Percentiles rank a stretch among this genome's conserved stretches.
Conservation (phyloP, 2,329 filamentous ascomycete species). For the Trichoderma cornu-damae region DNA sequence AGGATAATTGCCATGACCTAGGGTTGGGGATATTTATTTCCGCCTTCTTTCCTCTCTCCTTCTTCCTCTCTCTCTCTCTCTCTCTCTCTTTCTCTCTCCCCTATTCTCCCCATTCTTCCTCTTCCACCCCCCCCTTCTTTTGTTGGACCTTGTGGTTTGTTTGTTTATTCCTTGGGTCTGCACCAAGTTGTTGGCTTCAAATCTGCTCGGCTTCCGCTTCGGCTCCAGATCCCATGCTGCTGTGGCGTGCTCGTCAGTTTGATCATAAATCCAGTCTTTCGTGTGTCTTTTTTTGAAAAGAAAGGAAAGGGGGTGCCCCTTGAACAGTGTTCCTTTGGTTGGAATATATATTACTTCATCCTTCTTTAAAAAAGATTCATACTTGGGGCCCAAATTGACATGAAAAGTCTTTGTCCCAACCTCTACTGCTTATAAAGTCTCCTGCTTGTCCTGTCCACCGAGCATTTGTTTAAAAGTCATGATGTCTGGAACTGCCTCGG, state of each 20-base stretch:
- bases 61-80: not conserved
- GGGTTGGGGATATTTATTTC: not conserved
- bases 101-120: not conserved
- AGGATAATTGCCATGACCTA: not conserved
- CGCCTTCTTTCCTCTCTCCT: not conserved
- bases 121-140: not conserved
- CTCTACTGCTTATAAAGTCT: constrained; percentile 1
- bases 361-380: not conserved
- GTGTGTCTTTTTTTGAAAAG: too few species aligned
- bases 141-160: not conserved
- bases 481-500: not conserved
- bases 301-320: not conserved
- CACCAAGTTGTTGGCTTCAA: not conserved
- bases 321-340: not conserved
- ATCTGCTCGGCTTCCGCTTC: not conserved
- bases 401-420: not conserved
- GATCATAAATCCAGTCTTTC: not conserved
- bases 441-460: not conserved
- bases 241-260: constrained; percentile 1
- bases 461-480: not conserved
- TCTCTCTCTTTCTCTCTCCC: too few species aligned
- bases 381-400: not conserved
- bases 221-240: not conserved
- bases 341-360: not conserved
- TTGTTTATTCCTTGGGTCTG: not conserved